phyloP scores from a whole-genome alignment of 768 basidiomycete species.

The Suillus bovinus region DNA sequence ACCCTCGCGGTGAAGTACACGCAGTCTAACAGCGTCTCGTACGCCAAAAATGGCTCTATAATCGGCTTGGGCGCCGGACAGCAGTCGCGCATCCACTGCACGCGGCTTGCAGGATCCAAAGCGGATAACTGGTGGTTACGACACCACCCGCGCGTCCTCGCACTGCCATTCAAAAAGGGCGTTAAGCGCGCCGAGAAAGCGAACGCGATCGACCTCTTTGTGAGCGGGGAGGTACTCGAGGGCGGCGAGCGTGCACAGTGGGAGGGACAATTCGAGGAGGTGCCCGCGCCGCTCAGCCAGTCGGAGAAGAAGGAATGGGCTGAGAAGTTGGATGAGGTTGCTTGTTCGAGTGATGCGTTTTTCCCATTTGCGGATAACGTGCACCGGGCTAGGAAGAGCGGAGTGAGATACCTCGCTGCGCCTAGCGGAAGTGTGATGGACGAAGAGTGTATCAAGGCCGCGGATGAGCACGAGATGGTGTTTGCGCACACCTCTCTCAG shows the following conservation, averaged over 20 bases:
- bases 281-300: constrained; percentile 63
- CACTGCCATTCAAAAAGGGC: constrained; percentile 94
- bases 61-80: constrained; percentile 97
- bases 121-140: constrained; percentile 99
- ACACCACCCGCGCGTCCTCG: constrained; percentile 91
- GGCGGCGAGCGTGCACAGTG: constrained; percentile 89
- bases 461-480: constrained; percentile 89
- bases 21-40: constrained; percentile 98
- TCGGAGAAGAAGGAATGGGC: constrained; percentile 79
- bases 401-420: constrained; percentile 89
- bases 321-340: constrained; percentile 74
- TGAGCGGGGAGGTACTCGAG: constrained; percentile 85
- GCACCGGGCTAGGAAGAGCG: constrained; percentile 87
- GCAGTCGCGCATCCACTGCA: constrained; percentile 99
- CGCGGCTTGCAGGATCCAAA: constrained; percentile 94
- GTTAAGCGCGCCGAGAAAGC: constrained; percentile 98
- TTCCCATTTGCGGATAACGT: constrained; percentile 99
- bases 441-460: constrained; percentile 92
- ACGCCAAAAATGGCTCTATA: constrained; percentile 88
- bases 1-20: constrained; percentile 98
- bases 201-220: constrained; percentile 97
- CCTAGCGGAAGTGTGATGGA: constrained; percentile 98
- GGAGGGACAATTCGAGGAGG: constrained; percentile 81
- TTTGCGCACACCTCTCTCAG: constrained; percentile 88
- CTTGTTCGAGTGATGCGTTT: constrained; percentile 96